phyloP scores from a whole-genome alignment of 2,329 filamentous ascomycete species.

The Cladosporium sp. region DNA sequence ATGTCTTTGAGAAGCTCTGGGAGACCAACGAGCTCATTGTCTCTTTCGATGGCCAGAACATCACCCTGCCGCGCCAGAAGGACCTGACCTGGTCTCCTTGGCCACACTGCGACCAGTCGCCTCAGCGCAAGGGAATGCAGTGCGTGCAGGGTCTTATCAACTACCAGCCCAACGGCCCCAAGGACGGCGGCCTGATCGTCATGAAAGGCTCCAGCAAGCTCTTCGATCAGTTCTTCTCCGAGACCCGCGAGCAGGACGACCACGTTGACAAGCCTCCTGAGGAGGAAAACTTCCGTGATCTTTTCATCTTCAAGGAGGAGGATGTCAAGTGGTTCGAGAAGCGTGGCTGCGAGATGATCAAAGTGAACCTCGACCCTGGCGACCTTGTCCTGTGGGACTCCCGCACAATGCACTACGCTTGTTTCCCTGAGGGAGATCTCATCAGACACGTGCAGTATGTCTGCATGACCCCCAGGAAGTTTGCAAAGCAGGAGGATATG shows the following conservation, averaged over 20 bases:
- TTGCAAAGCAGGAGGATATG: constrained; percentile 33
- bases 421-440: constrained; percentile 23
- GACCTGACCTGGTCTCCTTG: constrained; percentile 39
- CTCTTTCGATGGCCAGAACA: constrained; percentile 37
- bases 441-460: constrained; percentile 30
- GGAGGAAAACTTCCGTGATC: constrained; percentile 35
- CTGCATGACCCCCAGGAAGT: constrained; percentile 34
- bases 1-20: constrained; percentile 43
- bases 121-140: constrained; percentile 37
- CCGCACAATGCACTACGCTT: constrained; percentile 45
- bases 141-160: constrained; percentile 45
- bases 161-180: constrained; percentile 40
- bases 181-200: constrained; percentile 46
- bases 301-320: constrained; percentile 39
- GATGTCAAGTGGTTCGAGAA: constrained; percentile 27
- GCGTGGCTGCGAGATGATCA: constrained; percentile 19
- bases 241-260: constrained; percentile 27
- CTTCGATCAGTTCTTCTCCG: constrained; percentile 43
- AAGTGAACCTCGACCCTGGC: constrained; percentile 20
- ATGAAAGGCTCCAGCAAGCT: constrained; percentile 42
- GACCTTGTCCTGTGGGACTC: constrained; percentile 27
- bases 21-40: constrained; percentile 29
- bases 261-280: constrained; percentile 32
- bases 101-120: constrained; percentile 45
- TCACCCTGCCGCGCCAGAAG: constrained; percentile 40